phyloP scores from a whole-genome alignment of 768 basidiomycete species.

The Daedalea quercina region DNA sequence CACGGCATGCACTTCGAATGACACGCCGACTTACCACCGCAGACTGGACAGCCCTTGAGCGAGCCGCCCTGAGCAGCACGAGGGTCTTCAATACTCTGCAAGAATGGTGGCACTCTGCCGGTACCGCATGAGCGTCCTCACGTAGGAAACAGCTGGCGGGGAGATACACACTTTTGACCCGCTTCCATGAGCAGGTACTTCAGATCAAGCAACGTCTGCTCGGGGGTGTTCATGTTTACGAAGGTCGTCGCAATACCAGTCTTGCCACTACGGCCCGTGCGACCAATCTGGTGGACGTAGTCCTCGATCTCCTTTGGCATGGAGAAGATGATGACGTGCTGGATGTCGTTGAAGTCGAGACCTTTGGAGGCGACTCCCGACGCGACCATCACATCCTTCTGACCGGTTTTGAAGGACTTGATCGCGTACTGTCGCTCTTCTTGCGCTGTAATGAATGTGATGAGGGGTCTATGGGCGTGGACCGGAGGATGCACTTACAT shows the following conservation, averaged over 20 bases:
- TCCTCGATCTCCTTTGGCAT: slow-evolving; percentile 99
- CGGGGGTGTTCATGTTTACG: slow-evolving; percentile 95
- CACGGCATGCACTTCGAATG: not conserved
- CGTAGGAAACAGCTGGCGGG: too few species aligned
- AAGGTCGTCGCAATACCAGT: slow-evolving; percentile 99
- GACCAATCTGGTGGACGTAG: slow-evolving; percentile 98
- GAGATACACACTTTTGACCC: slow-evolving; percentile 92
- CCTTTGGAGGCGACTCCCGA: slow-evolving; percentile 98
- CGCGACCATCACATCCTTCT: slow-evolving; percentile 99
- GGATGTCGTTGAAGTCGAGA: slow-evolving; percentile 97
- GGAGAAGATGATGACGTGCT: slow-evolving; percentile 97
- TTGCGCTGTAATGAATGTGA: slow-evolving; percentile 52
- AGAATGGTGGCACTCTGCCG: slow-evolving; percentile 85
- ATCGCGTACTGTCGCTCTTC: slow-evolving; percentile 99
- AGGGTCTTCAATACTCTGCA: slow-evolving; percentile 86
- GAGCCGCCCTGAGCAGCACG: slow-evolving; percentile 71
- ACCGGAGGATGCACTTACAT: slow-evolving; percentile 41
- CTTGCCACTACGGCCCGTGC: slow-evolving; percentile 95
- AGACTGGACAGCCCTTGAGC: slow-evolving; percentile 88
- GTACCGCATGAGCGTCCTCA: not conserved
- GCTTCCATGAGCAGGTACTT: slow-evolving; percentile 97
- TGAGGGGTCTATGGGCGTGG: not conserved
- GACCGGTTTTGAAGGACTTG: slow-evolving; percentile 94
- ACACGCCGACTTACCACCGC: slow-evolving; percentile 63
- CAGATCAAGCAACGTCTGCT: slow-evolving; percentile 93